These are phyloP conservation scores for Citrus sp. DNA, from an alignment of 345 rosid species.

Conservation along the genomic window DNA sequence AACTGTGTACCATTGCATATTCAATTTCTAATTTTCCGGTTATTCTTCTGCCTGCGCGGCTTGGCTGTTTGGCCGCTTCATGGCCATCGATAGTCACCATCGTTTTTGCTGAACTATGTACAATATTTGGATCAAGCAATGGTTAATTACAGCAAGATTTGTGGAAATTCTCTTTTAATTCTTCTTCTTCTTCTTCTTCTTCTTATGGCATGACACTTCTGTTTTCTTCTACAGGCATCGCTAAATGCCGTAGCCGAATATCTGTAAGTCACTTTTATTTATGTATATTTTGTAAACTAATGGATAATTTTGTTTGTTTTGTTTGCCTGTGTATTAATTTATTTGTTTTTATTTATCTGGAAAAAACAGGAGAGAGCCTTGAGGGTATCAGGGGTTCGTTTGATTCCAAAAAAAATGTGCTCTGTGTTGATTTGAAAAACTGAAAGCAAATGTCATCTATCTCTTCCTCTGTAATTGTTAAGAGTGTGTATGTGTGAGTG, in stretches of 20 bases:
- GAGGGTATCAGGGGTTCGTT: conserved; percentile 50
- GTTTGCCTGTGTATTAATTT: neutral
- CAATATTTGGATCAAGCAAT: neutral
- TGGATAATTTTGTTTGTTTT: neutral
- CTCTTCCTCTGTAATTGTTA: neutral
- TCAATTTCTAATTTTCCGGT: no score
- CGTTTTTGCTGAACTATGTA: no score
- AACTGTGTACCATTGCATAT: no score
- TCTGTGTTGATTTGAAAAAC: neutral
- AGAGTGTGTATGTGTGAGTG: neutral
- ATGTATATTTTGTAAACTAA: neutral
- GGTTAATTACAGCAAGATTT: neutral
- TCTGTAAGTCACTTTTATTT: conserved; percentile 26
- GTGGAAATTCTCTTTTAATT: neutral
- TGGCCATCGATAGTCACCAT: no score
- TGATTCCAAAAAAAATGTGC: conserved; percentile 17
- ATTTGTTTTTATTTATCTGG: neutral
- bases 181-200: conserved; percentile 13
- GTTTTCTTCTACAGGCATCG: conserved; percentile 22
- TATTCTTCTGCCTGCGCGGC: no score
- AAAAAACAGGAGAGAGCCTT: conserved; percentile 35
- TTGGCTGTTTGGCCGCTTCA: no score
- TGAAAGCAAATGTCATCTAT: neutral
- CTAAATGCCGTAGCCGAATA: conserved; percentile 48
- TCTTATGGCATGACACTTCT: conserved; percentile 1